Evolutionary conservation across 2,329 filamentous ascomycete genomes (phyloP), one percentile per base, ranked within the genome.

Genomic region (Cercospora berteroae): DNA sequence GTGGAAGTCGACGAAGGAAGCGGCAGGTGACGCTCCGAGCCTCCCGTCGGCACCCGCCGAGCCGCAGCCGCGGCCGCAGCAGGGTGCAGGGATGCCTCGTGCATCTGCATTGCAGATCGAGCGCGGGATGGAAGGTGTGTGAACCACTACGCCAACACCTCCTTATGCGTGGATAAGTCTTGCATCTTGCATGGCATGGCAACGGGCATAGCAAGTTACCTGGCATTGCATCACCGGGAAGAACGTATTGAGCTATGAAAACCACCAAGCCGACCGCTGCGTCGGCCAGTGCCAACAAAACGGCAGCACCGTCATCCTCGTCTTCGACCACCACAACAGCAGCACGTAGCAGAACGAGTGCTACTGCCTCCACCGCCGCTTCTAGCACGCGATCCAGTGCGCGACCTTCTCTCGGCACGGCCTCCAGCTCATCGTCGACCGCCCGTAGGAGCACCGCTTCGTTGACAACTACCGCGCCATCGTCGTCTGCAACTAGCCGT

Each of bases 111-210:
- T 42, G 36, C 36, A 42, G 36, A 42, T 42, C 36, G 36, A 42
- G 36, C 36, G 36, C 36, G 36, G 36, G 36, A 42, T n/a, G 36
- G 36, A 42, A 70, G 70, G 16, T 69, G 64, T 8, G 66, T 62
- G 20, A 66, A 66, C 25, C 65, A 66, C 25, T 68, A 69, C 16
- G 69, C 69, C 16, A 60, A 48, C 36, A 72, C 66, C 50, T 71
- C 69, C 36, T 42, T 42, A 42, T 3, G 16, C 36, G 36, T 42
- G 36, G 36, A 42, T 42, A 16, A 42, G 36, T 42, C 36, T 42
- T 42, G 36, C 36, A n/a, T 42, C 36, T 42, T n/a, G 16, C 36
- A 42, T 42, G 36, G 16, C 36, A 42, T 12, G 52, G 29, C 10
- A 23, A 50, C 29, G 63, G 33, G 59, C 59, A 60, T 18, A 60